Percentiles rank a stretch among this genome's conserved stretches.
phyloP scores from a whole-genome alignment of 129 eudicot genomes.

The Ambrosia trifida region DNA sequence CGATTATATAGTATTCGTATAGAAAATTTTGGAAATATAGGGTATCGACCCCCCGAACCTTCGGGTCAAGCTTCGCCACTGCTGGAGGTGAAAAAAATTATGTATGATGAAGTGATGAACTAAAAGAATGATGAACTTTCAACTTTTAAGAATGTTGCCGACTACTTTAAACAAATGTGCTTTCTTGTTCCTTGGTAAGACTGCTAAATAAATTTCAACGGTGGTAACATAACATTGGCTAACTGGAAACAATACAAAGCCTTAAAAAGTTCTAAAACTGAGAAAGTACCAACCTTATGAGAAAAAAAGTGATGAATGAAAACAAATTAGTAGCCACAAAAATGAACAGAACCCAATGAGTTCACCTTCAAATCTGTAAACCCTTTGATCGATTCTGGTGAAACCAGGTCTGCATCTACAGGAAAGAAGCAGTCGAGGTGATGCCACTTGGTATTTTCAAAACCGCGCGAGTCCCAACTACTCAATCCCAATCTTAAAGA shows the following conservation, averaged over 20 bases:
- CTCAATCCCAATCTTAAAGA: constrained; percentile 59
- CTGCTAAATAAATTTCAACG: too few species aligned
- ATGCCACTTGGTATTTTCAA: constrained; percentile 80
- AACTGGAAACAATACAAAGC: not conserved
- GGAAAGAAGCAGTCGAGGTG: constrained; percentile 66
- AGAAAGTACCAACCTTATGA: not conserved
- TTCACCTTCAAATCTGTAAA: constrained; percentile 73
- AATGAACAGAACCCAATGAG: constrained; percentile 6
- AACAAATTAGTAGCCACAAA: constrained; percentile 13
- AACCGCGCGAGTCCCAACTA: constrained; percentile 65
- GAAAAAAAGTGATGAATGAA: constrained; percentile 2
- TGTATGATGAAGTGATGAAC: too few species aligned
- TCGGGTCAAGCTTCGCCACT: too few species aligned
- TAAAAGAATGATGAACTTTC: not conserved
- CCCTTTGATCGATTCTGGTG: constrained; percentile 56
- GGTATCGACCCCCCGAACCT: too few species aligned
- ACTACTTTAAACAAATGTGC: not conserved
- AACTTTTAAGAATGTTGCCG: constrained; percentile 1
- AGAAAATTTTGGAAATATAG: too few species aligned
- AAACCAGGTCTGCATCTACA: constrained; percentile 28
- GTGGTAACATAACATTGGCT: not conserved
- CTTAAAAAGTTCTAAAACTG: not conserved
- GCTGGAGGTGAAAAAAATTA: too few species aligned
- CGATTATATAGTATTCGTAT: too few species aligned
- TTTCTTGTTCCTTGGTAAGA: not conserved